These are phyloP conservation scores for Tilletia setariae DNA, from an alignment of 1,284 basidiomycete genomes.

Conservation along the genomic window DNA sequence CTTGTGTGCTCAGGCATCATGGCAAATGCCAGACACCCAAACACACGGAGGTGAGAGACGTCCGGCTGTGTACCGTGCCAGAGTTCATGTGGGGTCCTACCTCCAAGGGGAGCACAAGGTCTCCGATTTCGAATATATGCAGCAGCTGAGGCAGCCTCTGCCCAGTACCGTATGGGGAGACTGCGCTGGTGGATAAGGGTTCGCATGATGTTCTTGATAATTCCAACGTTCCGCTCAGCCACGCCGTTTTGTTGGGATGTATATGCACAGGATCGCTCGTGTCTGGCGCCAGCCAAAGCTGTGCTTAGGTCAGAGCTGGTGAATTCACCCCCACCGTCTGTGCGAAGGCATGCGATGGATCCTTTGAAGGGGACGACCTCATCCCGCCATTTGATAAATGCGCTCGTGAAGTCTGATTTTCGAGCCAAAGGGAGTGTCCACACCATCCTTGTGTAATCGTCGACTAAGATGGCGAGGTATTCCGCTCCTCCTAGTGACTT, in stretches of 20 bases:
- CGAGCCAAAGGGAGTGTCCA: background rate
- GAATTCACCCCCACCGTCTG: no score
- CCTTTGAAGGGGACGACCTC: no score
- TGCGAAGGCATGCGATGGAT: no score
- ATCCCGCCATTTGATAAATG: no score
- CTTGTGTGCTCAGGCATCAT: background rate
- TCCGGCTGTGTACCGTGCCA: constrained; percentile 1
- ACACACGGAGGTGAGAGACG: constrained; percentile 7
- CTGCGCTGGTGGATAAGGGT: no score
- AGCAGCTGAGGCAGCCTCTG: constrained; percentile 2
- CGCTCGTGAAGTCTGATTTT: no score
- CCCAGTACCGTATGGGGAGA: background rate
- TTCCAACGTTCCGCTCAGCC: no score
- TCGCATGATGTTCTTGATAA: no score
- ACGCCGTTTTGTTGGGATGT: no score
- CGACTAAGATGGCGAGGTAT: constrained; percentile 6
- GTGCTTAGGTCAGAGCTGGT: no score
- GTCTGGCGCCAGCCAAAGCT: no score
- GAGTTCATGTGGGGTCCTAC: constrained; percentile 5
- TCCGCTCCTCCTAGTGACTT: constrained; percentile 8
- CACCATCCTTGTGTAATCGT: constrained; percentile 9
- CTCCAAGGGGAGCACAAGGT: background rate
- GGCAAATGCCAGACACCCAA: constrained; percentile 9
- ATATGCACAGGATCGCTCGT: no score
- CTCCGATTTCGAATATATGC: constrained; percentile 13